Evolutionary conservation across 139 green algal genomes (phyloP), one percentile per base, ranked within the genome.

Genomic region (Haematococcus lacustris): DNA sequence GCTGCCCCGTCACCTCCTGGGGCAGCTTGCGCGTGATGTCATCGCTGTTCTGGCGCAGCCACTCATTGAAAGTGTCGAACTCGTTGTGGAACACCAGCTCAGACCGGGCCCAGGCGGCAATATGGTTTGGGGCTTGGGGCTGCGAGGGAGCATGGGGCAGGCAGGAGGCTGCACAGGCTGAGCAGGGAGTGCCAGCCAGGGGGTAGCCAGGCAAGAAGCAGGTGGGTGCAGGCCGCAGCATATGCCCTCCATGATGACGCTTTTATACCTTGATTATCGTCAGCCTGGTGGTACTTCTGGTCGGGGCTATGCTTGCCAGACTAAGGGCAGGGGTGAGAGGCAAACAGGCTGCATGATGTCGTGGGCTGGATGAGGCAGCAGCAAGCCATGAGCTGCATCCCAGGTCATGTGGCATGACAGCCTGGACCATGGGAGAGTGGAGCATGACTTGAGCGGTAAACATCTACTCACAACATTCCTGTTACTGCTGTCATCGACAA

Each of bases 31-130:
- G 59, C 1, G 71, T 50, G 35, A 80, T 50, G 6, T 33, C 21
- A 17, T 80, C 70, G 23, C 75, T 71, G 60, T 83, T 80, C 6
- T 59, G 57, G 47, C 37, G 51, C 0, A 83, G 38, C 13, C 66
- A 66, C 39, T 73, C 43, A 33, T 83, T 83, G 66, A 80, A 83
- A 33, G 75, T 62, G 28, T 80, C 71, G 28, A 61, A 78, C n/a
- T 83, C 65, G 0, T 40, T 40, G 3, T 43, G 37, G 38, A 83
- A 83, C 9, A 76, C 33, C 0, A 80, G 37, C 73, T 83, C 78
- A 13, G 78, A 64, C 2, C 78, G 73, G 21, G 70, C 38, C 78
- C 78, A 83, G 7, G 70, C 51, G 1, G 70, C 38, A 35, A 80
- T 75, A 73, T 80, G 43, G 28, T 34, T 67, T 51, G 69, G 53